phyloP scores from a whole-genome alignment of 345 rosid species.

The Gynandropsis gynandra region DNA sequence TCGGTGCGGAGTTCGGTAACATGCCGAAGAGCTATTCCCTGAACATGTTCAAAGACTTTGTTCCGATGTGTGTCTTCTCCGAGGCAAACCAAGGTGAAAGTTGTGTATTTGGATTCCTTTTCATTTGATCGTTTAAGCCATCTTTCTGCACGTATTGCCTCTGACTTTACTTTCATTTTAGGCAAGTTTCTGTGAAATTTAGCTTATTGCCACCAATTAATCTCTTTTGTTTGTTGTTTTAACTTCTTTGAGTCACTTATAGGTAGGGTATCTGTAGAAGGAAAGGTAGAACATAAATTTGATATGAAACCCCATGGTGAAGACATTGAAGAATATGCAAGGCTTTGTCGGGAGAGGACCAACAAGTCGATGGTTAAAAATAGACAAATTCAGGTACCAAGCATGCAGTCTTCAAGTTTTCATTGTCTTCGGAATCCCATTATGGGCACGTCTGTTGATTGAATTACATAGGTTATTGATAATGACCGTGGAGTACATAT shows the following conservation, averaged over 20 bases:
- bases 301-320: constrained; percentile 81
- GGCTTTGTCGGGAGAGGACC: constrained; percentile 88
- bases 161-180: background rate
- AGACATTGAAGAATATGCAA: constrained; percentile 77
- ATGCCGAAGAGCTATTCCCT: constrained; percentile 62
- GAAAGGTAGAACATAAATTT: constrained; percentile 78
- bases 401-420: constrained; percentile 14
- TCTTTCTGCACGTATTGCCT: background rate
- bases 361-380: constrained; percentile 68
- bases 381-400: constrained; percentile 72
- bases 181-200: background rate
- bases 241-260: constrained; percentile 12
- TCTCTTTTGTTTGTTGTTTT: background rate
- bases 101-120: constrained; percentile 1
- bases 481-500: constrained; percentile 85
- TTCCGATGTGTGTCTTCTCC: constrained; percentile 77
- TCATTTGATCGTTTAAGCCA: constrained; percentile 7
- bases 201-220: too few species aligned
- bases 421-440: background rate
- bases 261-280: constrained; percentile 62
- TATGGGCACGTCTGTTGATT: too few species aligned
- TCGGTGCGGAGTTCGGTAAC: constrained; percentile 43
- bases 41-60: constrained; percentile 83
- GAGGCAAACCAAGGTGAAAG: constrained; percentile 57
- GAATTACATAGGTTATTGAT: constrained; percentile 77